A percentile compares a stretch with the other conserved stretches of the same genome.
These are phyloP conservation scores for Suillus clintonianus DNA, from an alignment of 768 basidiomycete species.

Conservation along the genomic window DNA sequence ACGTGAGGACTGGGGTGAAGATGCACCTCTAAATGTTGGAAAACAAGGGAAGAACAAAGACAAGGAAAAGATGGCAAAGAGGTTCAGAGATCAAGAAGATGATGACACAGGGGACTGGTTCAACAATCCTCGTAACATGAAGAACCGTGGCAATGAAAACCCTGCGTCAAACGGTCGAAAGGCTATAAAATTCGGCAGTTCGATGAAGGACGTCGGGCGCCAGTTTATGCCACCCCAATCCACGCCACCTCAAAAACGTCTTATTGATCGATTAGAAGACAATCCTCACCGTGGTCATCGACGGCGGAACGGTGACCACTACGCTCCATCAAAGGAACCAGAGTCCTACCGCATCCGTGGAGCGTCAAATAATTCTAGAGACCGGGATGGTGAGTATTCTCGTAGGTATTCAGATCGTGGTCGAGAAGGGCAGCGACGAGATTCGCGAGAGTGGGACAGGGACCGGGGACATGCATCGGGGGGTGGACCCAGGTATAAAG, in stretches of 20 bases:
- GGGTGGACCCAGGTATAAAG: constrained; percentile 50
- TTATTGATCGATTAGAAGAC: constrained; percentile 39
- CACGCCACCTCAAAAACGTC: constrained; percentile 21
- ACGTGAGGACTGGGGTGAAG: constrained; percentile 47
- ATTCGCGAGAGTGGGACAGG: constrained; percentile 23
- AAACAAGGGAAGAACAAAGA: constrained; percentile 63
- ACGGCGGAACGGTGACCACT: constrained; percentile 3
- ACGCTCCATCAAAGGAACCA: constrained; percentile 4
- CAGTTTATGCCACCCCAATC: constrained; percentile 20
- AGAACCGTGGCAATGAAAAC: constrained; percentile 25
- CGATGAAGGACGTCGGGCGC: constrained; percentile 29
- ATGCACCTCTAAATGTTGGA: constrained; percentile 62
- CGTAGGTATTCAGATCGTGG: constrained; percentile 14
- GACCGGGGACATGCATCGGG: constrained; percentile 20
- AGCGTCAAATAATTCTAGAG: constrained; percentile 24
- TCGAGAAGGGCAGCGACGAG: constrained; percentile 19
- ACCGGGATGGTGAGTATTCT: constrained; percentile 14
- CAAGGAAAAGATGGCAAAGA: constrained; percentile 54
- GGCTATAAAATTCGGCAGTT: constrained; percentile 39
- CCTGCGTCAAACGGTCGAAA: constrained; percentile 23
- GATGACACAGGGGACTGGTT: constrained; percentile 70
- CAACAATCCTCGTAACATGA: constrained; percentile 35
- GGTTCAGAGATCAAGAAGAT: constrained; percentile 49
- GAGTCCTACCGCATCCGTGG: constrained; percentile 30
- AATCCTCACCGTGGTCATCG: constrained; percentile 5